Evolutionary conservation across 805 yeast genomes (phyloP), one percentile per base, ranked within the genome.

Genomic region (Saturnispora diversa): DNA sequence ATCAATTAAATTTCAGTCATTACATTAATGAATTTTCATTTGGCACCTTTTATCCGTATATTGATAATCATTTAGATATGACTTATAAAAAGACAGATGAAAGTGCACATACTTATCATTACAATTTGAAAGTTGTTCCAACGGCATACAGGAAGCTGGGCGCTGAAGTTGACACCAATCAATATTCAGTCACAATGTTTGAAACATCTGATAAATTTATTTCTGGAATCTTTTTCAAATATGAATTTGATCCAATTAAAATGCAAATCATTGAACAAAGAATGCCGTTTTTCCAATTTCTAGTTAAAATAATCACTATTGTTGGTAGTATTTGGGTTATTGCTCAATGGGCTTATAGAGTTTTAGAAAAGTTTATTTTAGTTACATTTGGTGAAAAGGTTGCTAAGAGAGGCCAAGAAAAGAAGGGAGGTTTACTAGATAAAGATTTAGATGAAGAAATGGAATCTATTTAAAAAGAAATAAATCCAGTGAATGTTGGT

Each of bases 241-340:
- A 88, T 58, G 86, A 86, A 49, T 86, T 92, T 56, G 97, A 92
- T 53, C 90, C 97, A 4, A 74, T 92, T 31, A 72, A 78, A 34
- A 69, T 92, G 50, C 60, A 74, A 3, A 69, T 87, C 16, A 68
- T 68, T 20, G 97, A 90, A 53, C 68, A 63, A 40, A 70, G 97
- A 47, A 66, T 90, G 30, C 70, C 90, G 4, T 90, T 90, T 56
- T 56, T 77, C 31, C 84, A 80, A 51, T 90, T 90, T 60, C 62
- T 86, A 7, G 75, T 86, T 9, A 73, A 88, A 49, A 61, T 88
- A 36, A 80, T 82, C 6, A 88, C 95, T 3, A 80, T 90, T 11
- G 55, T 80, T 16, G 95, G 97, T 11, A 96, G 97, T 10, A 60
- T 86, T 11, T 65, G 84, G 42, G 77, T 86, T 19, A 63, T 77